A percentile compares a stretch with the other conserved stretches of the same genome.
These are phyloP conservation scores for Colletotrichum australisinense DNA, from an alignment of 2,329 filamentous ascomycete species.

Conservation along the genomic window DNA sequence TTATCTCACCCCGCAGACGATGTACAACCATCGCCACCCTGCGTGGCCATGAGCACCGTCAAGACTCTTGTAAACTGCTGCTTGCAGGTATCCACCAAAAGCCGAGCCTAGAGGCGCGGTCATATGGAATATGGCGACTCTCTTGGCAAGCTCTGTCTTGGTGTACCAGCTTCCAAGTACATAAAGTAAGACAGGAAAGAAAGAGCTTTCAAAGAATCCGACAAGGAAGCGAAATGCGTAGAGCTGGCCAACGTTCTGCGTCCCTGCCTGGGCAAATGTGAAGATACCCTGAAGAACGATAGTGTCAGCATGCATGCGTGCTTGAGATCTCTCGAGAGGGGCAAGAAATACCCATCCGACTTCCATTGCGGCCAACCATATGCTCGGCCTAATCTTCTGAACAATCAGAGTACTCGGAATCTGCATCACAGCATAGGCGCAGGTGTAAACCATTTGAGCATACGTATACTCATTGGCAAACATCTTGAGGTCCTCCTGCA, in stretches of 20 bases:
- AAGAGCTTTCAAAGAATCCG: slow-evolving; percentile 52
- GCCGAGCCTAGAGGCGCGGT: slow-evolving; percentile 63
- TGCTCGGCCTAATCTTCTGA: slow-evolving; percentile 41
- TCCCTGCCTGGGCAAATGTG: slow-evolving; percentile 24
- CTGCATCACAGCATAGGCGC: slow-evolving; percentile 41
- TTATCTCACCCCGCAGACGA: slow-evolving; percentile 48
- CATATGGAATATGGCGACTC: slow-evolving; percentile 59
- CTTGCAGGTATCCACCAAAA: slow-evolving; percentile 67
- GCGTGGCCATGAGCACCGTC: slow-evolving; percentile 57
- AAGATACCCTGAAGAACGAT: not conserved
- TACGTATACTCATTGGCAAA: slow-evolving; percentile 42
- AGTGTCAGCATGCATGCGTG: too few species aligned
- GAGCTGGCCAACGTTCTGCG: slow-evolving; percentile 45
- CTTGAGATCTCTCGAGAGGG: too few species aligned
- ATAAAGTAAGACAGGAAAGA: slow-evolving; percentile 41
- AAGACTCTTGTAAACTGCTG: slow-evolving; percentile 63
- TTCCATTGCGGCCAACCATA: slow-evolving; percentile 43
- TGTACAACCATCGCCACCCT: slow-evolving; percentile 54
- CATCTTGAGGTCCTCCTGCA: slow-evolving; percentile 42
- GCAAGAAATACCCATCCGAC: slow-evolving; percentile 37
- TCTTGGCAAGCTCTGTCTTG: slow-evolving; percentile 56
- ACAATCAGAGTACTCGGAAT: slow-evolving; percentile 43
- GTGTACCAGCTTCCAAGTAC: slow-evolving; percentile 58
- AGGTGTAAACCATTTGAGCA: slow-evolving; percentile 38
- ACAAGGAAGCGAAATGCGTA: slow-evolving; percentile 57